Evolutionary conservation across 1,139 yeast species (phyloP).

Genomic region (Debaryomycetaceae sp.): DNA sequence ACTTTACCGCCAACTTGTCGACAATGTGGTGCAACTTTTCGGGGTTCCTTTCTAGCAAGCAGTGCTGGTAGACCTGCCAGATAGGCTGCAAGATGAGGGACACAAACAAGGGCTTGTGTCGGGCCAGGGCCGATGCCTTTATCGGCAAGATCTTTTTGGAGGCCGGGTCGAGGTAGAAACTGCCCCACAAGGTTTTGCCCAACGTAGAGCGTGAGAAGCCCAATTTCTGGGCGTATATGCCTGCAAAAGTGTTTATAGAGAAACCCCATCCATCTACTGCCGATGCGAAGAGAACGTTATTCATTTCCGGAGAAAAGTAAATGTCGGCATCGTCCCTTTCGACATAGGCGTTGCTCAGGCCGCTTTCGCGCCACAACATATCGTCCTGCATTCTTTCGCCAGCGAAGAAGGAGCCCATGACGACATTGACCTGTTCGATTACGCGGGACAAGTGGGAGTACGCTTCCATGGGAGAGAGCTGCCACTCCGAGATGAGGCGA

Average conservation of each 20-base stretch:
- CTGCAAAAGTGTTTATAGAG: slow-evolving; percentile 78
- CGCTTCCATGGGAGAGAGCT: slow-evolving; percentile 77
- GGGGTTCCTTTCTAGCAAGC: slow-evolving; percentile 53
- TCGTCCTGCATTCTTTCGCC: slow-evolving; percentile 94
- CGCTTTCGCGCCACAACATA: slow-evolving; percentile 66
- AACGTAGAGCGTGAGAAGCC: slow-evolving; percentile 76
- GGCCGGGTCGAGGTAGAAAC: slow-evolving; percentile 79
- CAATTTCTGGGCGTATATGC: slow-evolving; percentile 71
- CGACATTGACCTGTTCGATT: slow-evolving; percentile 90
- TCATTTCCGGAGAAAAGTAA: slow-evolving; percentile 81
- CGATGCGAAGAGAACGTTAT: slow-evolving; percentile 88
- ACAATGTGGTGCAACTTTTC: slow-evolving; percentile 71
- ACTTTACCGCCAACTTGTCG: slow-evolving; percentile 53
- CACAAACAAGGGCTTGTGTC: slow-evolving; percentile 73
- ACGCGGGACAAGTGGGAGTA: slow-evolving; percentile 66
- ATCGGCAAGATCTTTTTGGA: slow-evolving; percentile 68
- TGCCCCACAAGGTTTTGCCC: slow-evolving; percentile 94
- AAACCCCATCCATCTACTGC: slow-evolving; percentile 99
- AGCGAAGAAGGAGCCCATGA: slow-evolving; percentile 84
- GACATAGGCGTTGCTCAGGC: slow-evolving; percentile 44
- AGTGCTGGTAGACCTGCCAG: slow-evolving; percentile 81
- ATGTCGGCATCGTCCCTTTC: slow-evolving; percentile 77
- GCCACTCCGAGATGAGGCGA: slow-evolving; percentile 71
- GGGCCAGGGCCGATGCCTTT: slow-evolving; percentile 37
- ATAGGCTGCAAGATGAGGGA: slow-evolving; percentile 79